A percentile compares a stretch with the other conserved stretches of the same genome.
Conservation (phyloP, 176 grass and related monocot species). For the Saccharum spontaneum region DNA sequence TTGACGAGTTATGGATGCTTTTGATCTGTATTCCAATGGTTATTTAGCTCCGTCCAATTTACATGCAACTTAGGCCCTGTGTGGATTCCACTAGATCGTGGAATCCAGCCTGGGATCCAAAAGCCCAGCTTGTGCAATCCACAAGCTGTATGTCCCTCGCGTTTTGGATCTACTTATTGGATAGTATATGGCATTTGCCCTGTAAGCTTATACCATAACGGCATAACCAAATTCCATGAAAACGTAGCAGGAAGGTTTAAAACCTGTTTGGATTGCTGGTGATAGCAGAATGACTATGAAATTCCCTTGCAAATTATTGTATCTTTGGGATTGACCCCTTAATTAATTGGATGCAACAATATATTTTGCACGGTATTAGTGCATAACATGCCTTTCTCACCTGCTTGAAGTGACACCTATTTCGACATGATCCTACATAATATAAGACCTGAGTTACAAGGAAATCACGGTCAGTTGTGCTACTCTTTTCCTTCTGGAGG, state of each 20-base stretch:
- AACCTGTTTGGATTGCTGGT: not conserved
- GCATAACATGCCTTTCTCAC: not conserved
- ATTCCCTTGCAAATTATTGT: not conserved
- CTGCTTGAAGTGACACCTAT: not conserved
- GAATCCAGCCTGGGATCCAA: not conserved
- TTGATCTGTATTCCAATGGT: not conserved
- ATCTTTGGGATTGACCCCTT: not conserved
- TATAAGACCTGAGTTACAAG: not conserved
- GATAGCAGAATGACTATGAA: not conserved
- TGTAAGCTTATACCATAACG: not conserved
- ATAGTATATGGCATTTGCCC: not conserved
- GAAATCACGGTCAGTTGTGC: not conserved
- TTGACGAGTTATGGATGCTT: not conserved
- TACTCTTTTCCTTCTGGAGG: not conserved
- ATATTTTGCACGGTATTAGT: not conserved
- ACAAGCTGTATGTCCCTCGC: not conserved
- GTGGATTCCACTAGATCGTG: not conserved
- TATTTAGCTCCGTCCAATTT: not conserved
- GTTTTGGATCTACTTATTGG: not conserved
- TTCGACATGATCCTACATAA: not conserved
- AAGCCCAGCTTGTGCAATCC: not conserved
- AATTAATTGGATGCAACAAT: not conserved
- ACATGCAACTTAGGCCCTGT: not conserved
- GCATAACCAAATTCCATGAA: not conserved
- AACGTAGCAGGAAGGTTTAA: not conserved